Conservation (phyloP, 352 stramenopile genomes). For the Poterioochromonas sp. region DNA sequence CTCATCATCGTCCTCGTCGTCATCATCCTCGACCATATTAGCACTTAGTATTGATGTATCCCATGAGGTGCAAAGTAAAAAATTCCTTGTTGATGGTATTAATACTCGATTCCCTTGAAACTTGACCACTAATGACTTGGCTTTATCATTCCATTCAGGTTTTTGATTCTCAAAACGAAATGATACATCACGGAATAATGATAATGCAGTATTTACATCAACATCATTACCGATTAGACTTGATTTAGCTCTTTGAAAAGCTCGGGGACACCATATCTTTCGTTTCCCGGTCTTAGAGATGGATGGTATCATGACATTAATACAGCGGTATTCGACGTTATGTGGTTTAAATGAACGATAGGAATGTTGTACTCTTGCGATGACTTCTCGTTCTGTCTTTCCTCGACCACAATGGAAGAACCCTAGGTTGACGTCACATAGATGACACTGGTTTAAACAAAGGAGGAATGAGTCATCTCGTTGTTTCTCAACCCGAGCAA, state of each 20-base stretch:
- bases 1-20: background rate
- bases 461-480: background rate
- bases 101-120: conserved; percentile 31
- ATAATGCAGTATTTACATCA: background rate
- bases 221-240: background rate
- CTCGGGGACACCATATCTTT: conserved; percentile 5
- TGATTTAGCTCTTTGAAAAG: background rate
- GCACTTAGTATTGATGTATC: background rate
- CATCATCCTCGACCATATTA: background rate
- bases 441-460: conserved; percentile 18
- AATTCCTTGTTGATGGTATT: conserved; percentile 9
- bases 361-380: background rate
- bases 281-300: background rate
- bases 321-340: background rate
- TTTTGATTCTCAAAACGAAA: background rate
- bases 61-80: background rate
- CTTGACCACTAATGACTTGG: background rate
- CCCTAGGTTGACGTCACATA: conserved; percentile 2
- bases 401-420: background rate
- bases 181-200: background rate
- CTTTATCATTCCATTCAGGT: conserved; percentile 21
- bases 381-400: background rate
- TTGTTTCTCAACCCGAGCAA: background rate
- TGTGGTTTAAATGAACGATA: background rate
- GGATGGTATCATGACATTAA: background rate